A percentile compares a stretch with the other conserved stretches of the same genome.
Evolutionary conservation across 1,139 yeast genomes (phyloP).

Genomic region (Yamadazyma mexicana): DNA sequence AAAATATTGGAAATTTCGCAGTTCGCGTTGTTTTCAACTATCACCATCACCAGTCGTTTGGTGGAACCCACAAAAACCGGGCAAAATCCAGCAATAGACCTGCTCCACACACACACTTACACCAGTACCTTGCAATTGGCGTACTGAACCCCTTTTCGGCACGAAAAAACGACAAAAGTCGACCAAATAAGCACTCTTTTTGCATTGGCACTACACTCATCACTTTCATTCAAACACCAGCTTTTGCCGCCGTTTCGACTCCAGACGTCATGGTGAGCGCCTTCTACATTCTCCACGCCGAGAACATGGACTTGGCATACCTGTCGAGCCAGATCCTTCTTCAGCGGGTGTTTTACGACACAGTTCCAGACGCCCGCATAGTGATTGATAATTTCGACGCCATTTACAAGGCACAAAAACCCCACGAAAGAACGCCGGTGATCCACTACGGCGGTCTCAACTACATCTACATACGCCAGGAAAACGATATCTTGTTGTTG

Average conservation of each 20-base stretch:
- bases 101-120: too few relatives aligned
- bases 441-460: slow-evolving; percentile 28
- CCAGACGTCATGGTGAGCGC: slow-evolving; percentile 32
- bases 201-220: too few relatives aligned
- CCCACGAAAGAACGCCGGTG: slow-evolving; percentile 33
- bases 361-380: slow-evolving; percentile 25
- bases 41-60: too few relatives aligned
- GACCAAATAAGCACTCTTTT: too few relatives aligned
- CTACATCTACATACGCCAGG: slow-evolving; percentile 31
- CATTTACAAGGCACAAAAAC: slow-evolving; percentile 20
- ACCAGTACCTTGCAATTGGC: too few relatives aligned
- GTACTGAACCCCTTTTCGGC: too few relatives aligned
- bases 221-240: too few relatives aligned
- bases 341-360: slow-evolving; percentile 36
- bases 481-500: slow-evolving; percentile 30
- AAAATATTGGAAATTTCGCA: background rate
- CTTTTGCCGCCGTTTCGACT: too few relatives aligned
- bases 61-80: too few relatives aligned
- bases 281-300: slow-evolving; percentile 37
- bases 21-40: background rate
- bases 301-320: slow-evolving; percentile 27
- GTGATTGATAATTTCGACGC: slow-evolving; percentile 30
- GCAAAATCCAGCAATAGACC: too few relatives aligned
- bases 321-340: slow-evolving; percentile 37
- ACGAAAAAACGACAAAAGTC: too few relatives aligned